Evolutionary conservation across 352 stramenopile genomes (phyloP).

Genomic region (Phytophthora fragariaefolia): DNA sequence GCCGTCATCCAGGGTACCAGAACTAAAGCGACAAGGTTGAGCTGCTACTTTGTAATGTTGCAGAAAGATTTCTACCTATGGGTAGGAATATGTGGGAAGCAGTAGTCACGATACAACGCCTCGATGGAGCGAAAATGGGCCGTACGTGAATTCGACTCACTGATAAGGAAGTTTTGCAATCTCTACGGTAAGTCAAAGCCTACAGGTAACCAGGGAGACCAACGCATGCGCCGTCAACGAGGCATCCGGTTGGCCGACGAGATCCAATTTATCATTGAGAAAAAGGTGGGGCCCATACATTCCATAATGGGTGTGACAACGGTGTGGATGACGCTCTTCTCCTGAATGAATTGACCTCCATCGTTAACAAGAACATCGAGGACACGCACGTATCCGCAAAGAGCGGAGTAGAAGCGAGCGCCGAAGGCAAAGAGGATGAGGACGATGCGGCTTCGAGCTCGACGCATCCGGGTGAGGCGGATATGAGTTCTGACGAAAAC

Average conservation of each 20-base stretch:
- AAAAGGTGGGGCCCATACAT: not conserved
- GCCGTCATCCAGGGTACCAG: too few species aligned
- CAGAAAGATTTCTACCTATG: not conserved
- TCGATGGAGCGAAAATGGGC: not conserved
- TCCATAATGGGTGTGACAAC: not conserved
- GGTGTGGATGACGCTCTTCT: not conserved
- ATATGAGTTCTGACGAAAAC: too few species aligned
- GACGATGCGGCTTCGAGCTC: too few species aligned
- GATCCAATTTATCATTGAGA: not conserved
- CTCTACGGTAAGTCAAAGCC: not conserved
- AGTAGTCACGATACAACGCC: not conserved
- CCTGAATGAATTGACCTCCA: not conserved
- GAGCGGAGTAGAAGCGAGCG: too few species aligned
- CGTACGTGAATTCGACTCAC: not conserved
- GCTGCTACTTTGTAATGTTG: not conserved
- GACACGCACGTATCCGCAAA: not conserved
- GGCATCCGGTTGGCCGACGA: not conserved
- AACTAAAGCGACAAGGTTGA: not conserved
- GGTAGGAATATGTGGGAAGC: not conserved
- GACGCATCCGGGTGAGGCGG: too few species aligned
- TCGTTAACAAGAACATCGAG: not conserved
- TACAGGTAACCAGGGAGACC: not conserved
- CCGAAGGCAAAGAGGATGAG: too few species aligned
- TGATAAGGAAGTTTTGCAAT: not conserved
- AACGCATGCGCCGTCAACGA: not conserved